These are phyloP conservation scores for Phaeosphaeria sp. DNA, from an alignment of 2,329 filamentous ascomycete genomes.

Conservation along the genomic window DNA sequence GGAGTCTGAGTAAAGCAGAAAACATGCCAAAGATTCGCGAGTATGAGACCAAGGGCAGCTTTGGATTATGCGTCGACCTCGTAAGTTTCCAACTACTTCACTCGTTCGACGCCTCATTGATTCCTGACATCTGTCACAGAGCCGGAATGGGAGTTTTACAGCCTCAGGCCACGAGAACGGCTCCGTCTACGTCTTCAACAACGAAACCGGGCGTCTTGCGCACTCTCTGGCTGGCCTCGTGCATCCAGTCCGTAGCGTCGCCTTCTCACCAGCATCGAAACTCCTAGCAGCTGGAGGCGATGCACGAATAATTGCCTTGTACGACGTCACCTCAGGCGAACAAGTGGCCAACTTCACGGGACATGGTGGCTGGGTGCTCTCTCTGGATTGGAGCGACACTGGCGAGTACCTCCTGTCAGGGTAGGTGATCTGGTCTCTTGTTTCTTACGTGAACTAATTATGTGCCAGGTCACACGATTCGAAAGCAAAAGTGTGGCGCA, in stretches of 20 bases:
- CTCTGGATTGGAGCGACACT: slow-evolving; percentile 89
- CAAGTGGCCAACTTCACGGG: slow-evolving; percentile 85
- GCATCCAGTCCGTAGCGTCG: slow-evolving; percentile 82
- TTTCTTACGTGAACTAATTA: slow-evolving; percentile 7
- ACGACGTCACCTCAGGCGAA: slow-evolving; percentile 90
- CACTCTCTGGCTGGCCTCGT: slow-evolving; percentile 87
- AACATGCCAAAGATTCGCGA: slow-evolving; percentile 71
- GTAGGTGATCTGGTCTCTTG: slow-evolving; percentile 44
- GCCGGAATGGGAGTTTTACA: slow-evolving; percentile 79
- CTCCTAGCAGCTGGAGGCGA: slow-evolving; percentile 91
- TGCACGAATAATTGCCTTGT: slow-evolving; percentile 84
- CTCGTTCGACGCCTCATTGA: neutral
- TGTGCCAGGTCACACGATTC: slow-evolving; percentile 75
- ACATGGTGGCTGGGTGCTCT: slow-evolving; percentile 86
- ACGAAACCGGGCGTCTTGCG: slow-evolving; percentile 81
- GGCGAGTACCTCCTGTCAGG: slow-evolving; percentile 91
- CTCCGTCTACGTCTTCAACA: slow-evolving; percentile 92
- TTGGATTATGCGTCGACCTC: slow-evolving; percentile 87
- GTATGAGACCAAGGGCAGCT: slow-evolving; percentile 92
- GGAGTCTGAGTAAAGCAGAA: slow-evolving; percentile 66
- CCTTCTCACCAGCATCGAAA: slow-evolving; percentile 85
- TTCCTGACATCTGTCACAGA: slow-evolving; percentile 49
- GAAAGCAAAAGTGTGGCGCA: slow-evolving; percentile 94
- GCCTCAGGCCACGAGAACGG: slow-evolving; percentile 94
- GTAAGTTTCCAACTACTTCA: slow-evolving; percentile 45